Percentiles rank a stretch among this genome's conserved stretches.
phyloP scores from a whole-genome alignment of 2,329 filamentous ascomycete genomes.

The Neopestalotiopsis sp. region DNA sequence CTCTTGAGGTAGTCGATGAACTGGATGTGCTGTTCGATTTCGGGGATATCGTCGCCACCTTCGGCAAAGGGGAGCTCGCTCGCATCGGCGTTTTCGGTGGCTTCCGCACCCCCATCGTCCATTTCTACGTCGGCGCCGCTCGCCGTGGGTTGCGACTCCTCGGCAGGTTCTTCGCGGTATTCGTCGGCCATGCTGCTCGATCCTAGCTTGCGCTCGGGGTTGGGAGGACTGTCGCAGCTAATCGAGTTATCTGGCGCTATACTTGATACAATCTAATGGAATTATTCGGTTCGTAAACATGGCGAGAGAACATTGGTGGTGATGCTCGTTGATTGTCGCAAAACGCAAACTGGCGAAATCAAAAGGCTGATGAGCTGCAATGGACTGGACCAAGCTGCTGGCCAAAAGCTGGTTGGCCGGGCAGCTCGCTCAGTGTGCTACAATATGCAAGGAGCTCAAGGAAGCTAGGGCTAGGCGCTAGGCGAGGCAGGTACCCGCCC shows the following conservation, averaged over 20 bases:
- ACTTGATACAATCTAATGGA: not conserved
- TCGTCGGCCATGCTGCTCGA: conserved; percentile 32
- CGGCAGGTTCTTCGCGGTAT: conserved; percentile 32
- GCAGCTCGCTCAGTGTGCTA: not conserved
- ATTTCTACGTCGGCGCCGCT: conserved; percentile 43
- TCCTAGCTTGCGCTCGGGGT: not conserved
- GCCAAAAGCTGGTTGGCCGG: not conserved
- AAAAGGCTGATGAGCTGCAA: not conserved
- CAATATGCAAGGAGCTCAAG: not conserved
- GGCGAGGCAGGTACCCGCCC: not conserved
- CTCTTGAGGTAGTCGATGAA: conserved; percentile 69
- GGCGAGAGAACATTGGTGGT: not conserved
- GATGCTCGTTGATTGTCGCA: not conserved
- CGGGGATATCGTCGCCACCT: conserved; percentile 41
- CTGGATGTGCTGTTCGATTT: conserved; percentile 42
- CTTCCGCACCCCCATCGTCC: conserved; percentile 40
- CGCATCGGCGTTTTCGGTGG: conserved; percentile 29
- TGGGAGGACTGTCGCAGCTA: not conserved
- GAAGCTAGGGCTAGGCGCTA: not conserved
- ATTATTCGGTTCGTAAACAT: not conserved
- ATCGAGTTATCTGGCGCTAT: not conserved
- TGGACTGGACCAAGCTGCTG: not conserved
- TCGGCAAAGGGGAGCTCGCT: conserved; percentile 34
- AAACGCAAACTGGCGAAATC: not conserved
- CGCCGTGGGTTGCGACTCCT: conserved; percentile 30